Conservation (phyloP, 371 early-diverging fungal species). For the Mortierella sp. region DNA sequence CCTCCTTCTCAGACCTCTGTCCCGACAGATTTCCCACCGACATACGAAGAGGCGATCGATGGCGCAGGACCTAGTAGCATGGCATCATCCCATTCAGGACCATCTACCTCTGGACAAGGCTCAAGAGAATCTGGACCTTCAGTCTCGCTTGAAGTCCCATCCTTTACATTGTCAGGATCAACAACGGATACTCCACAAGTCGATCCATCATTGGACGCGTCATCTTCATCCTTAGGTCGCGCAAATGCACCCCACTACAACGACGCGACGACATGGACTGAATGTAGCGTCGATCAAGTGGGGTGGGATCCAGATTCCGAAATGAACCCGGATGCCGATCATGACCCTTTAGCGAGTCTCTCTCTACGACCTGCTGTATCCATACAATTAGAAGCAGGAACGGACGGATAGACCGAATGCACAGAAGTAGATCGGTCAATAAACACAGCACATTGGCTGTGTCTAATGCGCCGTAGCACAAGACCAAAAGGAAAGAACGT, state of each 20-base stretch:
- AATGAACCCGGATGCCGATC: constrained; percentile 1
- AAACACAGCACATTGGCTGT: too few species aligned
- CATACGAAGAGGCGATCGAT: constrained; percentile 44
- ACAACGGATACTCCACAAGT: too few species aligned
- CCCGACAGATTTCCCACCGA: constrained; percentile 35
- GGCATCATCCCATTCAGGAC: background rate
- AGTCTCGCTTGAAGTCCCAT: too few species aligned
- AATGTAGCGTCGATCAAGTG: background rate
- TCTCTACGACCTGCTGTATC: constrained; percentile 1
- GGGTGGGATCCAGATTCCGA: background rate
- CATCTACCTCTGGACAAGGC: too few species aligned
- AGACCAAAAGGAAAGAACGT: too few species aligned
- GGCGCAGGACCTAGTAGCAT: constrained; percentile 8
- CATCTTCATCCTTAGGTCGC: background rate
- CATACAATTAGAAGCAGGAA: too few species aligned
- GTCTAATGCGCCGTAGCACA: too few species aligned
- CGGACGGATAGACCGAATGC: too few species aligned
- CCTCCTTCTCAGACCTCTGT: background rate
- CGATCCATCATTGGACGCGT: background rate
- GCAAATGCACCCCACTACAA: background rate
- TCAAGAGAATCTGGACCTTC: too few species aligned
- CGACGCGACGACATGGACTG: constrained; percentile 6
- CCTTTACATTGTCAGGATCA: too few species aligned
- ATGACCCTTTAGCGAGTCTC: constrained; percentile 20
- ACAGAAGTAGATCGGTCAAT: too few species aligned